A percentile compares a stretch with the other conserved stretches of the same genome.
Conservation (phyloP, 495 filamentous ascomycete genomes). For the Glonium stellatum region DNA sequence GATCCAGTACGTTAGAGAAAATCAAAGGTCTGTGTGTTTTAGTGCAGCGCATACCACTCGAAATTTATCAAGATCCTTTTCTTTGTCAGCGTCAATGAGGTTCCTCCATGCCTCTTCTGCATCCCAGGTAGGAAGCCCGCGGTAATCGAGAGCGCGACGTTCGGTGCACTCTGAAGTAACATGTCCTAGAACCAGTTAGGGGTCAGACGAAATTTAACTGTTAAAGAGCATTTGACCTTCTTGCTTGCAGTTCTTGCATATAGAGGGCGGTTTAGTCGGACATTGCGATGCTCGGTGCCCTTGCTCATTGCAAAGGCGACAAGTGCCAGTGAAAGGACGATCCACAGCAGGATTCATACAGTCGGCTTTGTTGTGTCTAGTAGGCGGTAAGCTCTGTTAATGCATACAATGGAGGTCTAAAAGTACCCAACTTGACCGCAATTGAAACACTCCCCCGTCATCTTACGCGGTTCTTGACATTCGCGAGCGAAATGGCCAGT, state of each 20-base stretch:
- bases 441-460: constrained; percentile 62
- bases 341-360: constrained; percentile 58
- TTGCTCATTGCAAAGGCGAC: constrained; percentile 62
- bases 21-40: not conserved
- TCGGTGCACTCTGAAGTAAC: constrained; percentile 56
- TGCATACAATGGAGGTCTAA: not conserved
- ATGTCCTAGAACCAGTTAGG: constrained; percentile 50
- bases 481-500: constrained; percentile 53
- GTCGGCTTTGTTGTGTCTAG: constrained; percentile 57
- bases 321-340: constrained; percentile 56
- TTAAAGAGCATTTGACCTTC: constrained; percentile 48
- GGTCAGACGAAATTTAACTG: constrained; percentile 48
- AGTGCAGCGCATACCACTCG: constrained; percentile 43
- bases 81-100: constrained; percentile 54
- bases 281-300: constrained; percentile 69
- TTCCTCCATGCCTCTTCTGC: constrained; percentile 64
- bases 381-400: not conserved
- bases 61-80: constrained; percentile 65
- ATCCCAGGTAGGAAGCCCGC: constrained; percentile 48
- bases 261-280: constrained; percentile 53
- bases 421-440: constrained; percentile 66
- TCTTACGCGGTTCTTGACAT: constrained; percentile 43
- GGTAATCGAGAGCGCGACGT: constrained; percentile 60
- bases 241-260: constrained; percentile 69
- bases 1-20: not conserved